phyloP scores from a whole-genome alignment of 164 flowering plant species.

The Cinnamomum micranthum region DNA sequence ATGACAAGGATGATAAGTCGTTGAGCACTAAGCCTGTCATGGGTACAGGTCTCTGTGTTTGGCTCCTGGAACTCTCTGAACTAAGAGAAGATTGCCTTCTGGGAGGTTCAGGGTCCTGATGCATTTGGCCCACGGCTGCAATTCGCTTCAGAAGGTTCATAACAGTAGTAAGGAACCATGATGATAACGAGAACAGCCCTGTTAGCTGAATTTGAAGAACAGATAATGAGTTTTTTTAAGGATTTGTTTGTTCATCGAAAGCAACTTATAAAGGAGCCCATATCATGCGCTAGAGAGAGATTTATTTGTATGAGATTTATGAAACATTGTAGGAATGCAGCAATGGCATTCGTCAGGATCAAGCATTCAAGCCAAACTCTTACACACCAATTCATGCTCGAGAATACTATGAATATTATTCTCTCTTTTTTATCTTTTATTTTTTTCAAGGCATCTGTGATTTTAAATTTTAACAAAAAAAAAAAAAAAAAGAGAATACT shows the following conservation, averaged over 20 bases:
- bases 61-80: conserved; percentile 32
- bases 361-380: neutral
- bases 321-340: neutral
- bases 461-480: neutral
- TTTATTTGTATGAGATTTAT: neutral
- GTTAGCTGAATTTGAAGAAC: conserved; percentile 36
- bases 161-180: conserved; percentile 49
- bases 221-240: neutral
- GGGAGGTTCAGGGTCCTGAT: conserved; percentile 22
- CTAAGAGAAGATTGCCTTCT: conserved; percentile 11
- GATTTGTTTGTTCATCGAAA: neutral
- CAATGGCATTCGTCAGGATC: neutral
- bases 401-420: no score
- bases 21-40: conserved; percentile 20
- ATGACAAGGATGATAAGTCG: conserved; percentile 30
- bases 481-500: neutral
- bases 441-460: no score
- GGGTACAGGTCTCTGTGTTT: conserved; percentile 15
- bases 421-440: no score
- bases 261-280: neutral
- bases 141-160: conserved; percentile 47
- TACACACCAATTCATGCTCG: no score
- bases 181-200: conserved; percentile 44
- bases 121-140: conserved; percentile 38
- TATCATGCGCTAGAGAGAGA: neutral